Evolutionary conservation across 2,329 filamentous ascomycete genomes (phyloP).

Genomic region (Triangularia verruculosa): DNA sequence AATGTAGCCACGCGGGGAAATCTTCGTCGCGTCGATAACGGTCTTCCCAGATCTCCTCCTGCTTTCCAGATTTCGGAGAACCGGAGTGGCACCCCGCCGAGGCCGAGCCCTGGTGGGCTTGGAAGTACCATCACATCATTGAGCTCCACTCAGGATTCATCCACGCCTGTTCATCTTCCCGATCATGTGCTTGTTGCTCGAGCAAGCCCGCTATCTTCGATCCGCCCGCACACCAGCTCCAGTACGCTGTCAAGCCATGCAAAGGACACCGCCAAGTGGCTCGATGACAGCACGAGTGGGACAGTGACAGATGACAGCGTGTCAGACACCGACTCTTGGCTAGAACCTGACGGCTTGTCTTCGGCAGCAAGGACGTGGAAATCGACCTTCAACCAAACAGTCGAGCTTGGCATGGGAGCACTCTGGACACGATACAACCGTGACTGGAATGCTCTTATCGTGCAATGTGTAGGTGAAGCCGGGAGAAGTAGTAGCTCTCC

Average conservation of each 20-base stretch:
- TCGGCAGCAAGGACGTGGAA: slow-evolving; percentile 14
- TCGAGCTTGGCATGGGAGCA: slow-evolving; percentile 18
- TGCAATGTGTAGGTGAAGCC: slow-evolving; percentile 15
- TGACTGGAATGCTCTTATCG: slow-evolving; percentile 23
- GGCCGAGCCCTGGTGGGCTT: not conserved
- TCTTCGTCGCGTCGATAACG: not conserved
- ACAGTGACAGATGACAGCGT: slow-evolving; percentile 23
- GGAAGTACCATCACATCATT: not conserved
- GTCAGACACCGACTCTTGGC: slow-evolving; percentile 25
- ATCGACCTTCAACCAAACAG: slow-evolving; percentile 11
- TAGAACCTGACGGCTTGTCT: slow-evolving; percentile 10
- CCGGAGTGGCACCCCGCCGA: not conserved
- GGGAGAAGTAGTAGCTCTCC: slow-evolving; percentile 2
- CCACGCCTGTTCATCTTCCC: not conserved
- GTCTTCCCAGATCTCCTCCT: not conserved
- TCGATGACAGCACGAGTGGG: slow-evolving; percentile 24
- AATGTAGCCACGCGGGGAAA: not conserved
- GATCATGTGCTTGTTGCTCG: not conserved
- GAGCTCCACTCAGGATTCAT: not conserved
- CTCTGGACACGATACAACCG: slow-evolving; percentile 26
- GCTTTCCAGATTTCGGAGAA: not conserved
- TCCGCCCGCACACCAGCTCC: slow-evolving; percentile 21
- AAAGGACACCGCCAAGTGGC: slow-evolving; percentile 5
- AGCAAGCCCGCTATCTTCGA: slow-evolving; percentile 1
- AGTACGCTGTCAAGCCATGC: slow-evolving; percentile 21